These are phyloP conservation scores for Epichloe bromicola DNA, from an alignment of 2,329 filamentous ascomycete genomes.

Conservation along the genomic window DNA sequence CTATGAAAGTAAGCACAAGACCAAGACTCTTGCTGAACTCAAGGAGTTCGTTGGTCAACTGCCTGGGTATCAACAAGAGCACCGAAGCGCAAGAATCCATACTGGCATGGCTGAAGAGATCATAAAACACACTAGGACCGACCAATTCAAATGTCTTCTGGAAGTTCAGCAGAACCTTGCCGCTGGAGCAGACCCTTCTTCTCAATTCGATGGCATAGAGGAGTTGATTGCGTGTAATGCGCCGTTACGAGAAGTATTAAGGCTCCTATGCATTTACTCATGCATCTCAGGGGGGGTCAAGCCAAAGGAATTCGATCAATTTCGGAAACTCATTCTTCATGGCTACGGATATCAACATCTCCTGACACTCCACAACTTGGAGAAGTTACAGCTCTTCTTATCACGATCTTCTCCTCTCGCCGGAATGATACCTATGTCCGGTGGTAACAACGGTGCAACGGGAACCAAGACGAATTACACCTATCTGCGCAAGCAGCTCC, in stretches of 20 bases:
- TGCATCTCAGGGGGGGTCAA: constrained; percentile 76
- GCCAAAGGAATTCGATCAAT: constrained; percentile 75
- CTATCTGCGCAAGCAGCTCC: constrained; percentile 71
- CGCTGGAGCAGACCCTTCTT: constrained; percentile 75
- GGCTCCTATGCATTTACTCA: constrained; percentile 82
- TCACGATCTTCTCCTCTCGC: constrained; percentile 64
- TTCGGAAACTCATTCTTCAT: constrained; percentile 76
- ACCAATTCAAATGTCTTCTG: constrained; percentile 74
- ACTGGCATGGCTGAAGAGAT: constrained; percentile 90
- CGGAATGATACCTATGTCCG: constrained; percentile 62
- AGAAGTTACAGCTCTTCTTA: constrained; percentile 78
- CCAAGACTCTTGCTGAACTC: constrained; percentile 80
- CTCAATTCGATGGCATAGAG: constrained; percentile 81
- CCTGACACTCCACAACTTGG: constrained; percentile 74
- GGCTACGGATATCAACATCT: constrained; percentile 94
- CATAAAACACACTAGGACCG: constrained; percentile 80
- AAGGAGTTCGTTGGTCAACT: constrained; percentile 92
- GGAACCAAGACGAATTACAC: constrained; percentile 82
- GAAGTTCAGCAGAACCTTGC: constrained; percentile 95
- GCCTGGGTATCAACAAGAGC: constrained; percentile 83
- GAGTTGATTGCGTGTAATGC: constrained; percentile 86
- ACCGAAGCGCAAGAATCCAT: constrained; percentile 83
- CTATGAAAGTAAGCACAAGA: constrained; percentile 79
- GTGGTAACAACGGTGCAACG: constrained; percentile 37
- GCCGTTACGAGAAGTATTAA: constrained; percentile 67